phyloP scores from a whole-genome alignment of 306 rosid species.

The Citrullus mucosospermus region DNA sequence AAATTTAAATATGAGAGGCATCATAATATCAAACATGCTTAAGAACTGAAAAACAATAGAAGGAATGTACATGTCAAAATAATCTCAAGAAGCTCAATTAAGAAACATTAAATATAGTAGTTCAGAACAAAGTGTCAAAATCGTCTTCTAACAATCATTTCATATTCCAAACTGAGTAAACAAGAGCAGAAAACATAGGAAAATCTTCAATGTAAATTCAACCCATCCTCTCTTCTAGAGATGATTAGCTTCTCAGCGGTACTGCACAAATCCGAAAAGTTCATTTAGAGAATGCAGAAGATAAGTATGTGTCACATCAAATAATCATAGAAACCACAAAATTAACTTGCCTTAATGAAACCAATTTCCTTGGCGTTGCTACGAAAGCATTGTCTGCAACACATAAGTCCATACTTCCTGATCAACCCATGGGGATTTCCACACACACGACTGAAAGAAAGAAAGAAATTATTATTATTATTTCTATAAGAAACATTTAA shows the following conservation, averaged over 20 bases:
- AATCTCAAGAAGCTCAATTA: not conserved
- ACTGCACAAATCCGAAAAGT: constrained; percentile 32
- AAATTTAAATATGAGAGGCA: not conserved
- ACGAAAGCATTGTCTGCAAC: constrained; percentile 97
- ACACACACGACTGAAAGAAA: constrained; percentile 28
- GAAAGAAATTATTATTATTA: no score
- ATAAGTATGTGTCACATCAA: not conserved
- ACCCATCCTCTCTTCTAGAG: not conserved
- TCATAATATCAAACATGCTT: not conserved
- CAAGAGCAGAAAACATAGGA: not conserved
- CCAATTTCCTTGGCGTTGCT: constrained; percentile 98
- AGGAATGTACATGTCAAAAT: not conserved
- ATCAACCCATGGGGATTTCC: constrained; percentile 87
- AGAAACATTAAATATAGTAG: not conserved
- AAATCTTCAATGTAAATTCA: not conserved
- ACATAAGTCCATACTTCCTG: constrained; percentile 87
- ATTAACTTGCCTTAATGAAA: constrained; percentile 55
- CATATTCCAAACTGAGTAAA: not conserved
- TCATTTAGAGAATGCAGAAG: not conserved
- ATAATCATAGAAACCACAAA: not conserved
- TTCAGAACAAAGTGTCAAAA: not conserved
- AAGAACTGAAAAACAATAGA: not conserved
- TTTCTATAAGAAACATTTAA: no score
- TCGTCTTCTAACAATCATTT: not conserved
- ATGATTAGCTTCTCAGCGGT: constrained; percentile 31